phyloP scores from a whole-genome alignment of 163 green algal genomes.

The Coccomyxa subellipsoidea region DNA sequence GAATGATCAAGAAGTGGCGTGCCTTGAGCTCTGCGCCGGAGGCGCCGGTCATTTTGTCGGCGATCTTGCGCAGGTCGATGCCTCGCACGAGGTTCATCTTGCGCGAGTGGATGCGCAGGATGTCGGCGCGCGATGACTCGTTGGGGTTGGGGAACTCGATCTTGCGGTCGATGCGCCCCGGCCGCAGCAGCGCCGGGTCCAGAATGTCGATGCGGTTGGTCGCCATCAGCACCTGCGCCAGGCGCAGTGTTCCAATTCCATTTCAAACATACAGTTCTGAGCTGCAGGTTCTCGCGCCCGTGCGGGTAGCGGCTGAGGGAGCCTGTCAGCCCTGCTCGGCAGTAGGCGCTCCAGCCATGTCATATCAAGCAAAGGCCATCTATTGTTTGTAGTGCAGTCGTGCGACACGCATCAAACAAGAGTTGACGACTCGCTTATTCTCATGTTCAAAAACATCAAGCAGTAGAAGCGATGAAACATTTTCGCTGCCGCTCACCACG shows the following conservation, averaged over 20 bases:
- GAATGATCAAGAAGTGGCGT: not conserved
- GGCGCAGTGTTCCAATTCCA: not conserved
- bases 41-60: slow-evolving; percentile 84
- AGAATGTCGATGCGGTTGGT: slow-evolving; percentile 99
- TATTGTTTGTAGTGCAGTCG: too few relatives aligned
- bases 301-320: too few relatives aligned
- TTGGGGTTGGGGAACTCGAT: slow-evolving; percentile 99
- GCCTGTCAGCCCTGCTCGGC: too few relatives aligned
- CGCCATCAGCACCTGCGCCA: slow-evolving; percentile 94
- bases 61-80: slow-evolving; percentile 92
- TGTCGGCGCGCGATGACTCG: slow-evolving; percentile 90
- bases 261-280: too few relatives aligned
- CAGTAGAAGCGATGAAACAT: too few relatives aligned
- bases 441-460: too few relatives aligned
- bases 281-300: too few relatives aligned
- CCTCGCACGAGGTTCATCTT: slow-evolving; percentile 97
- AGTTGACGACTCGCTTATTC: too few relatives aligned
- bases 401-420: too few relatives aligned
- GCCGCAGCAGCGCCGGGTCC: slow-evolving; percentile 92
- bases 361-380: too few relatives aligned
- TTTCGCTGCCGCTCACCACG: too few relatives aligned
- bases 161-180: slow-evolving; percentile 97
- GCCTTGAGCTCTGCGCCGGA: slow-evolving; percentile 15
- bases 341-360: too few relatives aligned
- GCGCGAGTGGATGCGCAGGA: slow-evolving; percentile 91